Evolutionary conservation across 2,329 filamentous ascomycete genomes (phyloP), one percentile per base, ranked within the genome.

Genomic region (Phyllosticta capitalensis): DNA sequence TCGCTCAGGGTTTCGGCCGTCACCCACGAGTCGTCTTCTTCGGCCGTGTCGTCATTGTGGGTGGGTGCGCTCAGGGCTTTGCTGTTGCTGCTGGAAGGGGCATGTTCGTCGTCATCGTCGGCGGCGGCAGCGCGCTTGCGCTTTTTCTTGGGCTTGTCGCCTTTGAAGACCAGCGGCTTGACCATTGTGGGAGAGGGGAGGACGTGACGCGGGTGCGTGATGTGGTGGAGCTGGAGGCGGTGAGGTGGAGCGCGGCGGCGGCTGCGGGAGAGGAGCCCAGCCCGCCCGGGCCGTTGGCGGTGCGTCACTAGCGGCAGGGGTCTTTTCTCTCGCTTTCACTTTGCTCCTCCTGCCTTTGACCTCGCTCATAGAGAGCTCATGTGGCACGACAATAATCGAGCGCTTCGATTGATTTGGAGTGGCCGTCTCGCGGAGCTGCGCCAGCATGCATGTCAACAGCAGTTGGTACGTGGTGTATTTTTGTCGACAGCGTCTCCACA

Each of bases 131-230:
- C 75, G 66, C 89, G 85, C 81, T 96, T 96, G 72, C 90, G 83
- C 80, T 96, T 96, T 75, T 94, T 96, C 38, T 83, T 77, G 77
- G 94, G 94, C 75, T 95, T 96, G 77, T 99, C 94, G 79, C 94
- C 94, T 77, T 99, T 99, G 81, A 99, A 99, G 54, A 85, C 81
- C 61, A 99, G 83, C 54, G 92, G 86, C 73, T 95, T 96, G 66
- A 95, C 87, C 89, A 94, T 94, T 63, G 64, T 75, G 58, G 7
- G 54, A 45, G 38, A 54, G 20, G 56, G 2, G 6, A n/a, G 17
- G 38, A 6, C 7, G 38, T n/a, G 30, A 38, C 24, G 24, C 24
- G 24, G 38, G 38, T n/a, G 14, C 7, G 38, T 4, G 38, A 19
- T 45, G 38, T 17, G 5, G 14, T 19, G n/a, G 38, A 45, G 38